A percentile compares a stretch with the other conserved stretches of the same genome.
Conservation (phyloP, 164 flowering plant genomes). For the Chimonanthus salicifolius region DNA sequence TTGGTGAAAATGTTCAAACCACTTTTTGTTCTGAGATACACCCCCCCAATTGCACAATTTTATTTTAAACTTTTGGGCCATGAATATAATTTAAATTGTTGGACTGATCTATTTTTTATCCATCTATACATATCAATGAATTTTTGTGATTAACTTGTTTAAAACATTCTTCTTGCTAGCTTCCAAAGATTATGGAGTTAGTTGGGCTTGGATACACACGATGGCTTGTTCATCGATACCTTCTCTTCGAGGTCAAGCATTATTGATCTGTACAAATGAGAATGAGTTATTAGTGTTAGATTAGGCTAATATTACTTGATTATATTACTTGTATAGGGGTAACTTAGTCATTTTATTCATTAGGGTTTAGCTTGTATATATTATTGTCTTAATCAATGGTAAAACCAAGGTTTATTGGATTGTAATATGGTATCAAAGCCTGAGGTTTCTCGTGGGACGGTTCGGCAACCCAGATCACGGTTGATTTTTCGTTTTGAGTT, state of each 20-base stretch:
- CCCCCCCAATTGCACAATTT: neutral
- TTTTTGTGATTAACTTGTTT: neutral
- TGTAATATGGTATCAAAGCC: too few species aligned
- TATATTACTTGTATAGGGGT: too few species aligned
- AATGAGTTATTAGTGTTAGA: too few species aligned
- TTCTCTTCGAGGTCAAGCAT: constrained; percentile 75
- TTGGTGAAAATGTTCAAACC: neutral
- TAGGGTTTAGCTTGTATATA: too few species aligned
- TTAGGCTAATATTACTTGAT: too few species aligned
- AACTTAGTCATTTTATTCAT: too few species aligned
- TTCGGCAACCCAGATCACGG: too few species aligned
- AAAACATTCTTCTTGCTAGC: constrained; percentile 33
- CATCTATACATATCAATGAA: neutral
- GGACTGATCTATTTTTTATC: neutral
- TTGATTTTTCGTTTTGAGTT: too few species aligned
- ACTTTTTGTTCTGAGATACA: neutral
- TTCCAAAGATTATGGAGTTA: constrained; percentile 93
- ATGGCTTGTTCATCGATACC: constrained; percentile 98
- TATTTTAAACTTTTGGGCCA: too few species aligned
- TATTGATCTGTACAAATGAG: neutral
- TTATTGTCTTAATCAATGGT: too few species aligned
- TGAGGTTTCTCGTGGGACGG: too few species aligned
- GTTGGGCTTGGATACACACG: constrained; percentile 97
- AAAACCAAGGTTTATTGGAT: too few species aligned
- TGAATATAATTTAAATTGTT: neutral